phyloP scores from a whole-genome alignment of 1,284 basidiomycete species.

The Cryptococcus amylolentus region DNA sequence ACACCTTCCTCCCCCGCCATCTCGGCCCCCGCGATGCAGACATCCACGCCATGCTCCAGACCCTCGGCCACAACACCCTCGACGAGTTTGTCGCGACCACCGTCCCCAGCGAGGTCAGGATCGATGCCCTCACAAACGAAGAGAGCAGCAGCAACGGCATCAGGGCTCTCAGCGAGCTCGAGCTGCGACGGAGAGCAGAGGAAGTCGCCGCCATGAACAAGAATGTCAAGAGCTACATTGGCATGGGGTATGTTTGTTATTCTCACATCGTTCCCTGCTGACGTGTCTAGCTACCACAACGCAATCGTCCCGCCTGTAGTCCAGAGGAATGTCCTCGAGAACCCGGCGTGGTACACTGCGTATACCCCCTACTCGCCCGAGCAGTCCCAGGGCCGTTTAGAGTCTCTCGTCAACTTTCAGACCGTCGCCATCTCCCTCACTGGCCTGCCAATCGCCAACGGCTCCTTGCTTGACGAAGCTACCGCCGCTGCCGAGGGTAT shows the following conservation, averaged over 20 bases:
- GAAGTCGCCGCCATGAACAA: slow-evolving; percentile 75
- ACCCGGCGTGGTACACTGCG: slow-evolving; percentile 97
- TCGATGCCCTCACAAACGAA: slow-evolving; percentile 61
- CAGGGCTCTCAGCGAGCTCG: slow-evolving; percentile 75
- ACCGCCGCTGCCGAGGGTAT: slow-evolving; percentile 86
- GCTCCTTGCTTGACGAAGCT: slow-evolving; percentile 84
- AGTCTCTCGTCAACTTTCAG: slow-evolving; percentile 96
- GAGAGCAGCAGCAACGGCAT: slow-evolving; percentile 59
- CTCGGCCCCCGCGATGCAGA: slow-evolving; percentile 80
- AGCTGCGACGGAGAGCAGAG: slow-evolving; percentile 73
- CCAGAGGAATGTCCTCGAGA: slow-evolving; percentile 91
- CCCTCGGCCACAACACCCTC: slow-evolving; percentile 77
- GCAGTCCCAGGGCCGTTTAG: slow-evolving; percentile 66
- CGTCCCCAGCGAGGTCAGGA: slow-evolving; percentile 73
- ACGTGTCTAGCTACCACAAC: slow-evolving; percentile 64
- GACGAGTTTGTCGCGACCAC: slow-evolving; percentile 78
- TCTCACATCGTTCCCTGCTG: not conserved
- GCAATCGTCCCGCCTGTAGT: slow-evolving; percentile 91
- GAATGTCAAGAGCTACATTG: slow-evolving; percentile 87
- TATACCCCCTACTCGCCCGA: slow-evolving; percentile 71
- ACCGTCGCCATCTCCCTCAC: slow-evolving; percentile 95
- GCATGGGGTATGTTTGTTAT: slow-evolving; percentile 65
- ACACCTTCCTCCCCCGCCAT: slow-evolving; percentile 83
- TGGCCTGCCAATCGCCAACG: slow-evolving; percentile 90
- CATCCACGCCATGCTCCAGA: slow-evolving; percentile 70